Conservation (phyloP, 163 green algal species). For the Smithsoniella earleae region DNA sequence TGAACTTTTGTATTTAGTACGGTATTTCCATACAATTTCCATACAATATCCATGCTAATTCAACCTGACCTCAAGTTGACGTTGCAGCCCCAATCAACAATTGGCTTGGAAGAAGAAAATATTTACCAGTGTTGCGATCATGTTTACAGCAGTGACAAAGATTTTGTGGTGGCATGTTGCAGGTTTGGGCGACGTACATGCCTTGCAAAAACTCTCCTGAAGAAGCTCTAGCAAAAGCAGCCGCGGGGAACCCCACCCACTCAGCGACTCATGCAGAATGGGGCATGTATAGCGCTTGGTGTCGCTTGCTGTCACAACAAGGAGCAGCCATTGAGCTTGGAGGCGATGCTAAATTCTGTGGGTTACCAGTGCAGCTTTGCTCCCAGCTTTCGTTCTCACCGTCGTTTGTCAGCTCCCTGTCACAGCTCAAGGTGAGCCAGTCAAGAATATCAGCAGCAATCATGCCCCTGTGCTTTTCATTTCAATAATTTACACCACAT, state of each 20-base stretch:
- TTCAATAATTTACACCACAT: no score
- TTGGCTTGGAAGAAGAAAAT: no score
- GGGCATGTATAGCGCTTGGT: neutral
- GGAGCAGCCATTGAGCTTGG: conserved; percentile 6
- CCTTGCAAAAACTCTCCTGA: conserved; percentile 91
- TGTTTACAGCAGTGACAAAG: no score
- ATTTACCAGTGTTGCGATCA: no score
- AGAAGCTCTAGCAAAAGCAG: conserved; percentile 75
- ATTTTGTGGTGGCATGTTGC: no score
- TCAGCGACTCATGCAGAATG: conserved; percentile 48
- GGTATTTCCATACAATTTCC: no score
- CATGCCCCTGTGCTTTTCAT: no score
- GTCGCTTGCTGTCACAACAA: neutral
- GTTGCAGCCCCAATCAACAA: no score
- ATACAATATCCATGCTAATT: no score
- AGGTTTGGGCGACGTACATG: conserved; percentile 89
- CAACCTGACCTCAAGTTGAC: no score
- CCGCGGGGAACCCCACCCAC: conserved; percentile 74
- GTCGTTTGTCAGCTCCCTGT: conserved; percentile 38
- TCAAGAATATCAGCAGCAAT: neutral
- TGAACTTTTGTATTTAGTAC: no score
- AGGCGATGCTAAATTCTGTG: conserved; percentile 14
- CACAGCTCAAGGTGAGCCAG: conserved; percentile 32
- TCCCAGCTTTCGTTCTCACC: neutral
- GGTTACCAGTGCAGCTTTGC: neutral